Base-by-base conservation (phyloP, 371 early-diverging fungal species). In the Mucor plumbeus region DNA sequence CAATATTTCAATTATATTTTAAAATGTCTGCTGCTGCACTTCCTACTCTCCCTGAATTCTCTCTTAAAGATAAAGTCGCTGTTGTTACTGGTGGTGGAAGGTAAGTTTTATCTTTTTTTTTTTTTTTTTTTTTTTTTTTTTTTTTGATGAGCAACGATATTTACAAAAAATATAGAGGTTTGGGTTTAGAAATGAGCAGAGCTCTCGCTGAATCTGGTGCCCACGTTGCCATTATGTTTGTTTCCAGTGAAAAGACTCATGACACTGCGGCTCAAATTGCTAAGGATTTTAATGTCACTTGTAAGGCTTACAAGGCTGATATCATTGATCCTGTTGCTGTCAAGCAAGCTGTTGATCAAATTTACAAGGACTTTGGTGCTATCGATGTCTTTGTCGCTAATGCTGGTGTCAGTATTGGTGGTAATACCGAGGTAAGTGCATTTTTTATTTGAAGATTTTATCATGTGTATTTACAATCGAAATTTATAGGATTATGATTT, bases 361-460 rank as follows among this genome's bases (percentile, higher is more conserved):
- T 83, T 39, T 64, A 74, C 47, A 68, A 72, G 19, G 84, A 83
- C 21, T 81, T 74, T 70, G 79, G 81, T 34, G 58, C 69, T 13
- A 76, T 83, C 50, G 81, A 83, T 64, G 67, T 83, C 44, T 78
- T 83, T 63, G 79, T 83, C 36, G 84, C 81, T 56, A 83, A 83
- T 47, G 84, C 84, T 50, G 84, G 84, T 65, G 64, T 81, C 54
- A 75, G 75, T 33, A 68, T 58, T 33, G 69, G 70, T 39, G 81
- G 81, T 40, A 35, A 70, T 5, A 57, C 79, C 4, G 83, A 80
- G 69, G 80, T 80, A 67, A 62, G 60, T 33, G 21, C 31, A 6
- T 7, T 26, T 7, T 26, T 34, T 36, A 36, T 38, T 5, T 60
- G 15, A 36, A 41, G 5, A 43, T 43, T 15, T 15, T n/a, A 15